Conservation (phyloP, 352 stramenopile genomes). For the Pythium dissotocum region DNA sequence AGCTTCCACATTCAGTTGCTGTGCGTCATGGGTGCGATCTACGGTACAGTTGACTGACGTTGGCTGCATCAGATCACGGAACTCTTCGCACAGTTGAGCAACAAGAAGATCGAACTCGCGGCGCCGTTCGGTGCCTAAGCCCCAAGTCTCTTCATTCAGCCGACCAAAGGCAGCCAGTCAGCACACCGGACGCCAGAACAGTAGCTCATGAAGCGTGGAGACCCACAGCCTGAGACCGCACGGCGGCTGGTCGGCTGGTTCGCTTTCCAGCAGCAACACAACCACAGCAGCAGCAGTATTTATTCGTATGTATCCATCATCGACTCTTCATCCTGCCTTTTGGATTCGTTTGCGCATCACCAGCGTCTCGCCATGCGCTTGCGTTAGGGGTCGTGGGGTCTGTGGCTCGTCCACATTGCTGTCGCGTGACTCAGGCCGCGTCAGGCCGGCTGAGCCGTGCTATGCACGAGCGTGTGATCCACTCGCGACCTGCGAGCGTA, state of each 20-base stretch:
- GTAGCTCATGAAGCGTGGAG: background rate
- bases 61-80: conserved; percentile 11
- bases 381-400: background rate
- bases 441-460: background rate
- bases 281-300: background rate
- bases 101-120: conserved; percentile 16
- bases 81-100: conserved; percentile 23
- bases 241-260: background rate
- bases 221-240: background rate
- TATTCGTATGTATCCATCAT: background rate
- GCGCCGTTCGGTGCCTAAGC: background rate
- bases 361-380: background rate
- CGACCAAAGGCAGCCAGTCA: background rate
- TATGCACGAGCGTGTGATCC: conserved; percentile 6
- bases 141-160: no score
- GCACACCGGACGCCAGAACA: background rate
- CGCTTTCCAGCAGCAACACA: background rate
- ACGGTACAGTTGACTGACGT: conserved; percentile 1
- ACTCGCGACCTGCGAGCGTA: conserved; percentile 9
- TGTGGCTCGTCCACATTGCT: background rate
- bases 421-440: background rate
- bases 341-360: background rate
- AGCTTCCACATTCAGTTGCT: background rate
- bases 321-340: background rate
- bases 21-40: background rate